Evolutionary conservation across 495 filamentous ascomycete genomes (phyloP).

Genomic region (Pseudoneurospora amorphoporcata): DNA sequence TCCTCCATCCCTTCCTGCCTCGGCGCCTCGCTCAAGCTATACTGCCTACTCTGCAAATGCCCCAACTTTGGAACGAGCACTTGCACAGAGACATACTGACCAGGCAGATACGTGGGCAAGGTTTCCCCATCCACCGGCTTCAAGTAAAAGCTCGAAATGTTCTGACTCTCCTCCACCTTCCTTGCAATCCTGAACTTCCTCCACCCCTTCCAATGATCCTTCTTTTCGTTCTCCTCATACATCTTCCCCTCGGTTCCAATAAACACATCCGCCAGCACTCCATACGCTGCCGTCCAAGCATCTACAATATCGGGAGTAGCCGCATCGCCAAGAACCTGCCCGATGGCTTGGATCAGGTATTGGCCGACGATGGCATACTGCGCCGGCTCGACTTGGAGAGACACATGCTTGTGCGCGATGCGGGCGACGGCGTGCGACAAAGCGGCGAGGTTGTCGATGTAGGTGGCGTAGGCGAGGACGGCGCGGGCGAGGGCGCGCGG

Average conservation of each 20-base stretch:
- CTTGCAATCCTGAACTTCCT: slow-evolving; percentile 51
- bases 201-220: slow-evolving; percentile 50
- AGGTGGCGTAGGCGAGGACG: slow-evolving; percentile 58
- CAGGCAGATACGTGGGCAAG: slow-evolving; percentile 53
- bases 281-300: slow-evolving; percentile 57
- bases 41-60: slow-evolving; percentile 57
- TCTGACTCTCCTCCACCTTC: slow-evolving; percentile 48
- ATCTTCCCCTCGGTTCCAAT: slow-evolving; percentile 51
- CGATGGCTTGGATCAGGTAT: slow-evolving; percentile 58
- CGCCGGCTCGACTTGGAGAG: slow-evolving; percentile 55
- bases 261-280: slow-evolving; percentile 54
- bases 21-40: slow-evolving; percentile 57
- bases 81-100: slow-evolving; percentile 60
- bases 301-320: slow-evolving; percentile 55
- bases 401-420: slow-evolving; percentile 68
- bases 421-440: slow-evolving; percentile 54
- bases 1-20: slow-evolving; percentile 28
- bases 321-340: slow-evolving; percentile 53
- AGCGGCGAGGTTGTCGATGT: slow-evolving; percentile 59
- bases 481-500: slow-evolving; percentile 53
- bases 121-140: slow-evolving; percentile 46
- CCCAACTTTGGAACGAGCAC: slow-evolving; percentile 46
- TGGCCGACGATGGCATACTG: slow-evolving; percentile 61
- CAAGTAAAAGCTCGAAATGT: slow-evolving; percentile 59
- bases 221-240: slow-evolving; percentile 40